A percentile compares a stretch with the other conserved stretches of the same genome.
phyloP scores from a whole-genome alignment of 208 protist genomes.

The Acanthamoeba lenticulata region DNA sequence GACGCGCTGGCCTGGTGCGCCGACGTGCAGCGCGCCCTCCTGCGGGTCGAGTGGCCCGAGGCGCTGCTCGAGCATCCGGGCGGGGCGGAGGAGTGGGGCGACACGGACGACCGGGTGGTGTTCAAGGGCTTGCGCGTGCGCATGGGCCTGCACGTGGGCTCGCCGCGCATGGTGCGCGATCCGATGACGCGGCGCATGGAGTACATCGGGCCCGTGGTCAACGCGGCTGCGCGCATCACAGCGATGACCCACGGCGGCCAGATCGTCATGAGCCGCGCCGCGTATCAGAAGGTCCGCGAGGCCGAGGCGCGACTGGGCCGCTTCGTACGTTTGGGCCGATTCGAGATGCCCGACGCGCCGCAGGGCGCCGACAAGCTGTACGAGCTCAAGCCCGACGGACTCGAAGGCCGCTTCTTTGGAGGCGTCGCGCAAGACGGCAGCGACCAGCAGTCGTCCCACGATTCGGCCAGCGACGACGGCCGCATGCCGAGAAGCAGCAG shows the following conservation, averaged over 20 bases:
- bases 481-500: no score
- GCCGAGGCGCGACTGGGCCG: neutral
- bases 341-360: neutral
- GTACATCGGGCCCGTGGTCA: neutral
- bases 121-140: neutral
- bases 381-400: no score
- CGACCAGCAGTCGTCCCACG: no score
- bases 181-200: constrained; percentile 1
- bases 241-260: neutral
- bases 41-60: neutral
- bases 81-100: constrained; percentile 27
- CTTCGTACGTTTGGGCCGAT: neutral
- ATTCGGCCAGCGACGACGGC: no score
- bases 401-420: no score
- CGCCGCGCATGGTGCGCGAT: neutral
- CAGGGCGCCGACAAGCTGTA: neutral
- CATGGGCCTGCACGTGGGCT: neutral
- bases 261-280: neutral
- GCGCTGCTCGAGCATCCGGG: constrained; percentile 15
- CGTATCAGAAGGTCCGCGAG: neutral
- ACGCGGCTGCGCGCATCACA: constrained; percentile 5
- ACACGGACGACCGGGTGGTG: neutral
- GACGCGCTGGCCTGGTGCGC: neutral
- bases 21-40: neutral
- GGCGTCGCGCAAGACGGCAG: no score